These are phyloP conservation scores for Anisodus acutangulus DNA, from an alignment of 257 asterid species.

Conservation along the genomic window DNA sequence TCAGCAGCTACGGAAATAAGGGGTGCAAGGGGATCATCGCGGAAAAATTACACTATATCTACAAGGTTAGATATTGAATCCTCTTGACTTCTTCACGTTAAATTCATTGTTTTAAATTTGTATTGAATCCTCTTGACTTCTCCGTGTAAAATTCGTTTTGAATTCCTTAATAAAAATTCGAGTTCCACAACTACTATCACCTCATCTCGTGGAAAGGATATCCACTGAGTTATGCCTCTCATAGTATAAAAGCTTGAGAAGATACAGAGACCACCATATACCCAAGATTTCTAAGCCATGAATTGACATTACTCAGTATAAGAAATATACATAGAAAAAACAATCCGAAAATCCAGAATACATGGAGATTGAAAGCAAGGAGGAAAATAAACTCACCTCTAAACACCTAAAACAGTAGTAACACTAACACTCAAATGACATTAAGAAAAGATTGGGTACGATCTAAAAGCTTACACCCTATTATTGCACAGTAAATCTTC, in stretches of 20 bases:
- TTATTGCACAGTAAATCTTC: slow-evolving; percentile 16
- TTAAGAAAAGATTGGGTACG: neutral
- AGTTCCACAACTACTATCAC: neutral
- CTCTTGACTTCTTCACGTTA: neutral
- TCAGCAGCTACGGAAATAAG: neutral
- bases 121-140: neutral
- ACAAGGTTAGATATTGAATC: neutral
- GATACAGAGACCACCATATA: neutral
- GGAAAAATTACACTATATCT: neutral
- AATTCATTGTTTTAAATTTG: neutral
- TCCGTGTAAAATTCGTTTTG: neutral
- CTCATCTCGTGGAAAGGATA: neutral
- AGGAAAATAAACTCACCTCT: slow-evolving; percentile 8
- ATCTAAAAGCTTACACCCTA: slow-evolving; percentile 24
- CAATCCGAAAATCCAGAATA: neutral
- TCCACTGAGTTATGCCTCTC: neutral
- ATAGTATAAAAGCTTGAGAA: neutral
- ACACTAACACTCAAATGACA: neutral
- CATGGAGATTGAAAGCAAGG: neutral
- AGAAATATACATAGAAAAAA: neutral
- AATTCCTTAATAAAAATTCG: neutral
- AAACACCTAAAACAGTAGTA: neutral
- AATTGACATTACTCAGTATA: neutral
- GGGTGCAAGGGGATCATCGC: neutral
- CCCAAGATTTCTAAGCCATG: neutral